phyloP scores from a whole-genome alignment of 257 asterid genomes.

The Rhazya stricta region DNA sequence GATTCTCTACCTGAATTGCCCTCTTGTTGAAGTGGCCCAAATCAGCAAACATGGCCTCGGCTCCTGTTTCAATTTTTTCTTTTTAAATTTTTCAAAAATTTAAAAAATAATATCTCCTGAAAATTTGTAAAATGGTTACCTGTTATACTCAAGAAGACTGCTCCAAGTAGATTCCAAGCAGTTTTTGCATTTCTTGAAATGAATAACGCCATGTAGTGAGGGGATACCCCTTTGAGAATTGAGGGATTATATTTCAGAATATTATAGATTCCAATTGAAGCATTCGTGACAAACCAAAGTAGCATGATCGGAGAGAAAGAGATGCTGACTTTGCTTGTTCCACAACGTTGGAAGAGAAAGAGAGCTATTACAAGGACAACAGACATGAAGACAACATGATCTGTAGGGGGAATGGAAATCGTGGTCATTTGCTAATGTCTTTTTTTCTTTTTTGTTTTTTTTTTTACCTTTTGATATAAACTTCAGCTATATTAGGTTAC shows the following conservation, averaged over 20 bases:
- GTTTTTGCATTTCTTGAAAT: constrained; percentile 37
- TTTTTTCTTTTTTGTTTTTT: too few relatives aligned
- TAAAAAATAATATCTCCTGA: not conserved
- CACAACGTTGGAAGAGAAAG: constrained; percentile 55
- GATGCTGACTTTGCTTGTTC: constrained; percentile 64
- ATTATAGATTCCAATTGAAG: constrained; percentile 52
- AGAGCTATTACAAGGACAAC: constrained; percentile 44
- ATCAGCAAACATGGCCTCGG: constrained; percentile 83
- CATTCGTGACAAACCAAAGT: constrained; percentile 56
- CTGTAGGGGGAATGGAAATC: constrained; percentile 17
- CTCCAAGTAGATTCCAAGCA: constrained; percentile 57
- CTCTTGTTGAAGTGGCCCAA: constrained; percentile 70
- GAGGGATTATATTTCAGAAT: constrained; percentile 42
- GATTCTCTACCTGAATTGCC: constrained; percentile 49
- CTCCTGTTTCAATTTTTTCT: constrained; percentile 46
- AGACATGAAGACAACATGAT: constrained; percentile 57
- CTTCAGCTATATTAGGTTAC: constrained; percentile 19
- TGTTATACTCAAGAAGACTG: constrained; percentile 61
- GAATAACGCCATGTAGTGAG: constrained; percentile 48
- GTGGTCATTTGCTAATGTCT: too few relatives aligned
- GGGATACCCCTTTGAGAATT: constrained; percentile 51
- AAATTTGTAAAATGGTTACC: constrained; percentile 22
- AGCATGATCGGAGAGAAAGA: constrained; percentile 61
- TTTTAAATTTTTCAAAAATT: too few relatives aligned
- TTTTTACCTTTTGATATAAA: not conserved